Conservation (phyloP, 371 early-diverging fungal genomes). For the Rhizopus arrhizus region DNA sequence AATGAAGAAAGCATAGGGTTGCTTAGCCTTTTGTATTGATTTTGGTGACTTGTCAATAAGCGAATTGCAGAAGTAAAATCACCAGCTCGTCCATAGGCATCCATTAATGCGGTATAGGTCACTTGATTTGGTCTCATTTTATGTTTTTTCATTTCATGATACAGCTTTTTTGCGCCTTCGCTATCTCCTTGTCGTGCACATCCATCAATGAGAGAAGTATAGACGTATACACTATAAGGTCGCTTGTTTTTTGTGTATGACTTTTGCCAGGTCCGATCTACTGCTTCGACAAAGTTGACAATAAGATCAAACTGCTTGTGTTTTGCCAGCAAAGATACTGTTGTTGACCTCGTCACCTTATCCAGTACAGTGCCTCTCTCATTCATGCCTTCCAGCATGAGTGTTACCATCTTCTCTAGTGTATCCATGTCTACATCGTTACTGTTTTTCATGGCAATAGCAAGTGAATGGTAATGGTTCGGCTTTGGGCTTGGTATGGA, state of each 20-base stretch:
- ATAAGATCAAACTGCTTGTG: constrained; percentile 10
- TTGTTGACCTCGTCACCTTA: constrained; percentile 31
- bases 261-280: constrained; percentile 12
- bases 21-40: constrained; percentile 5
- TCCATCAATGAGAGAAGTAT: constrained; percentile 46
- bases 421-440: constrained; percentile 1
- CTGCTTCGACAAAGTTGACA: constrained; percentile 32
- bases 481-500: constrained; percentile 13
- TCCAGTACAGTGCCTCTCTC: constrained; percentile 17
- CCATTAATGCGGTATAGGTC: constrained; percentile 39
- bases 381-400: constrained; percentile 34
- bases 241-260: constrained; percentile 2
- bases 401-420: constrained; percentile 14
- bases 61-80: constrained; percentile 32
- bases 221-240: constrained; percentile 40
- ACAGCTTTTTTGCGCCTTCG: constrained; percentile 34
- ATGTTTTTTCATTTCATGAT: constrained; percentile 40
- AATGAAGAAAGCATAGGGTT: constrained; percentile 35
- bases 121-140: constrained; percentile 33
- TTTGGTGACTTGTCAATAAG: constrained; percentile 19
- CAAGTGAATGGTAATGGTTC: constrained; percentile 42
- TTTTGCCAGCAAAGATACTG: constrained; percentile 32
- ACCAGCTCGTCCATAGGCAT: constrained; percentile 44
- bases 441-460: constrained; percentile 25
- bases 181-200: constrained; percentile 38